These are phyloP conservation scores for Penicillium diatomitis DNA, from an alignment of 495 filamentous ascomycete species.

Conservation along the genomic window DNA sequence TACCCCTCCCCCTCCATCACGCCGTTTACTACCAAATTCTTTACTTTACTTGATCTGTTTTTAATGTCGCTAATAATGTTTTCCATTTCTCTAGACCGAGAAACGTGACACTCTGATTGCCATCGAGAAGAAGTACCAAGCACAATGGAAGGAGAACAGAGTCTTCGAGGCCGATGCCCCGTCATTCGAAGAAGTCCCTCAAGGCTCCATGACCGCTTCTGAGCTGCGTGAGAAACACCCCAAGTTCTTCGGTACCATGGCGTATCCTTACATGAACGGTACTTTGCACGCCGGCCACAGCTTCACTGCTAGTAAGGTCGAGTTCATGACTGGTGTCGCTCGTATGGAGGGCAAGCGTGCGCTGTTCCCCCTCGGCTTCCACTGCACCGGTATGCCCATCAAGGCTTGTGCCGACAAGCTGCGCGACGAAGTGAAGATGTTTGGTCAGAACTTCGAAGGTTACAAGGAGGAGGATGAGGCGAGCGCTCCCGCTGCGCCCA, in stretches of 20 bases:
- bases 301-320: conserved; percentile 83
- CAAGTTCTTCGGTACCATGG: conserved; percentile 91
- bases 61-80: conserved; percentile 6
- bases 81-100: conserved; percentile 53
- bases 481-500: conserved; percentile 22
- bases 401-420: conserved; percentile 97
- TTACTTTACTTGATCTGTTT: not conserved
- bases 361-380: conserved; percentile 86
- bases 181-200: conserved; percentile 61
- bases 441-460: conserved; percentile 77
- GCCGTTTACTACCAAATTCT: conserved; percentile 8
- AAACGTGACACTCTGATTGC: conserved; percentile 83
- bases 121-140: conserved; percentile 88
- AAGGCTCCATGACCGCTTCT: conserved; percentile 55
- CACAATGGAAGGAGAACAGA: conserved; percentile 66
- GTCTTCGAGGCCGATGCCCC: conserved; percentile 85
- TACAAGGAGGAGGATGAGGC: conserved; percentile 55
- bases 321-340: conserved; percentile 76
- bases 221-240: conserved; percentile 73
- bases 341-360: conserved; percentile 83
- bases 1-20: conserved; percentile 22
- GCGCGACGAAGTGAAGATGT: conserved; percentile 75
- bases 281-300: conserved; percentile 86
- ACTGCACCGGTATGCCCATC: conserved; percentile 97
- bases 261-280: conserved; percentile 96